Base-by-base conservation (phyloP, 2,329 filamentous ascomycete species). In the Penicillium janthinellum region DNA sequence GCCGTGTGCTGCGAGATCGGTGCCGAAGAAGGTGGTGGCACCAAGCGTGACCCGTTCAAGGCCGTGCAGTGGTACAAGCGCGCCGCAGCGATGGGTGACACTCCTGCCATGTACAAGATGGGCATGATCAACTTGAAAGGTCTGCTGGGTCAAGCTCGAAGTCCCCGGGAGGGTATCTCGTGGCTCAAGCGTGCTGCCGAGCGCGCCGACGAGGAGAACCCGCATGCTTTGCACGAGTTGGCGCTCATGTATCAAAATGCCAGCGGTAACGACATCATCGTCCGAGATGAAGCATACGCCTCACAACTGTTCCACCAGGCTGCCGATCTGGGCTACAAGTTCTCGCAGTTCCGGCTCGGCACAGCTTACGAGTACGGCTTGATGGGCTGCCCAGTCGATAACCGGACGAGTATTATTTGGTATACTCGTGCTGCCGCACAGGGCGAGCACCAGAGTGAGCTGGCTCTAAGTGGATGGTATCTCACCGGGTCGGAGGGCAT, bases 31-130 rank as follows among this genome's bases (percentile, higher is more conserved):
- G 94, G 93, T 34, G 95, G 95, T 54, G 95, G 95, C 25, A 98
- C 95, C 0, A 88, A 91, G 59, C 90, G 90, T 68, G 95, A 99
- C 71, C 91, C 92, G 0, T 78, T 94, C 65, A 98, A 98, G 78
- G 94, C 95, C 1, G 93, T 98, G 20, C 94, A 98, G 75, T 99
- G 95, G 95, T 99, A 99, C 77, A 92, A 94, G 74, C 90, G 93
- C 45, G 92, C 95, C 6, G 94, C 95, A 11, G 89, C 90, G 12
- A 82, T 98, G 2, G 94, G 95, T 3, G 94, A 99, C 71, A 89
- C 90, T 1, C 90, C 94, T 0, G 95, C 93, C 34, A 96, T 98
- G 92, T 99, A 97, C 81, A 99, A 99, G 78, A 88, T 98, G 77
- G 95, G 95, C 59, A 96, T 97, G 89, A 96, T 99, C 66, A 81